These are phyloP conservation scores for Trichophyton benhamiae DNA, from an alignment of 2,329 filamentous ascomycete genomes.

Conservation along the genomic window DNA sequence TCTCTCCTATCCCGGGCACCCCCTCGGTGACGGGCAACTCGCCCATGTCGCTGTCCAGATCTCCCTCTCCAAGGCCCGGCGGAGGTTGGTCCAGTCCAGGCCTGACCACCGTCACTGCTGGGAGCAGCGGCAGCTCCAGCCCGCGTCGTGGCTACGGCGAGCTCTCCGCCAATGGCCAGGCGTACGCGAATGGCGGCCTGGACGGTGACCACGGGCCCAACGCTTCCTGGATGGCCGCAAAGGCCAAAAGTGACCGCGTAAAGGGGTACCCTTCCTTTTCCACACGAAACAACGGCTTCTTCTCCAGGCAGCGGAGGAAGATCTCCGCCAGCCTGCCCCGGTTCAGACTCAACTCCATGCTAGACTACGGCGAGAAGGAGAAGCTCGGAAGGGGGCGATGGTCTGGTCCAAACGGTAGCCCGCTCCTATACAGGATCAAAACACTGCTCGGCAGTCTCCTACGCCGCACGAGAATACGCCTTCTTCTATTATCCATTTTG, in stretches of 20 bases:
- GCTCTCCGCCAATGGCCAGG: conserved; percentile 41
- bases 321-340: conserved; percentile 68
- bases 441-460: conserved; percentile 40
- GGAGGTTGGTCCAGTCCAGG: conserved; percentile 83
- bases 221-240: conserved; percentile 72
- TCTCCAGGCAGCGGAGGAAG: conserved; percentile 68
- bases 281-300: conserved; percentile 74
- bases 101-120: conserved; percentile 55
- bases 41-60: conserved; percentile 72
- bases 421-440: conserved; percentile 22
- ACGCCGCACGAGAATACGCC: conserved; percentile 52
- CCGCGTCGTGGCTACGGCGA: conserved; percentile 43
- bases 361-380: conserved; percentile 61
- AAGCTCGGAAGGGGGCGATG: conserved; percentile 54
- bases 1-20: conserved; percentile 47
- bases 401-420: conserved; percentile 30
- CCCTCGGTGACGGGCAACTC: conserved; percentile 44
- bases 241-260: conserved; percentile 60
- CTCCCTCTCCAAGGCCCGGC: conserved; percentile 69
- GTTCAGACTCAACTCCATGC: conserved; percentile 43
- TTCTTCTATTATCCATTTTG: conserved; percentile 48
- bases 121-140: conserved; percentile 44
- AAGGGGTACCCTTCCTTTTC: conserved; percentile 67
- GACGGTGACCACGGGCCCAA: conserved; percentile 18
- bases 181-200: conserved; percentile 8